Percentiles rank a stretch among this genome's conserved stretches.
Conservation (phyloP, 768 basidiomycete genomes). For the Megacollybia marginata region DNA sequence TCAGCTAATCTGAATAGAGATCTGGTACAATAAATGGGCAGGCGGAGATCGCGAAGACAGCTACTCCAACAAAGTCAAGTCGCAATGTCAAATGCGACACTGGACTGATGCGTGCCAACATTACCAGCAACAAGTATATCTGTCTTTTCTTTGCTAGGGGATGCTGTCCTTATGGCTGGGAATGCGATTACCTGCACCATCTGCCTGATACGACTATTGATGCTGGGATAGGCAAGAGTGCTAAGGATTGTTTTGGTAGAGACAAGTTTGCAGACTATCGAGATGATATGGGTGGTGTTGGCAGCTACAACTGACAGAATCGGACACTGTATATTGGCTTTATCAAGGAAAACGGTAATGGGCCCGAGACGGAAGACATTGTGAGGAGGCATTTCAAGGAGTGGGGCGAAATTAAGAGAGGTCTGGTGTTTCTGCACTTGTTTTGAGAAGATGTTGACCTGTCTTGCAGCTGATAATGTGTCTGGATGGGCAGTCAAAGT, state of each 20-base stretch:
- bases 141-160: conserved; percentile 96
- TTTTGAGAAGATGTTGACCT: neutral
- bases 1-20: conserved; percentile 44
- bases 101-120: conserved; percentile 93
- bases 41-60: conserved; percentile 96
- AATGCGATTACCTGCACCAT: conserved; percentile 92
- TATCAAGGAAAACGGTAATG: conserved; percentile 86
- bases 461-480: conserved; percentile 18
- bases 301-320: conserved; percentile 91
- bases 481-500: conserved; percentile 60
- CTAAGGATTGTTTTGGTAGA: conserved; percentile 94
- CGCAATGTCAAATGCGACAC: conserved; percentile 84
- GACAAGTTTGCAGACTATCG: conserved; percentile 97
- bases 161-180: conserved; percentile 97
- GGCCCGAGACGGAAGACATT: conserved; percentile 87
- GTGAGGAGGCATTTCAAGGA: conserved; percentile 90
- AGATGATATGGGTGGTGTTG: conserved; percentile 99
- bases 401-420: conserved; percentile 89
- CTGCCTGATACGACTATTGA: conserved; percentile 65
- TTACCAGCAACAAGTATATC: conserved; percentile 84
- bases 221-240: conserved; percentile 65
- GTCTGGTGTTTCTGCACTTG: conserved; percentile 29
- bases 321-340: conserved; percentile 91
- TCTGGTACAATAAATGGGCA: conserved; percentile 99
- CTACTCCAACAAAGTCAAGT: conserved; percentile 93